These are phyloP conservation scores for rapeseed (Brassica napus) DNA, from an alignment of 345 rosid species.

Conservation along the genomic window DNA sequence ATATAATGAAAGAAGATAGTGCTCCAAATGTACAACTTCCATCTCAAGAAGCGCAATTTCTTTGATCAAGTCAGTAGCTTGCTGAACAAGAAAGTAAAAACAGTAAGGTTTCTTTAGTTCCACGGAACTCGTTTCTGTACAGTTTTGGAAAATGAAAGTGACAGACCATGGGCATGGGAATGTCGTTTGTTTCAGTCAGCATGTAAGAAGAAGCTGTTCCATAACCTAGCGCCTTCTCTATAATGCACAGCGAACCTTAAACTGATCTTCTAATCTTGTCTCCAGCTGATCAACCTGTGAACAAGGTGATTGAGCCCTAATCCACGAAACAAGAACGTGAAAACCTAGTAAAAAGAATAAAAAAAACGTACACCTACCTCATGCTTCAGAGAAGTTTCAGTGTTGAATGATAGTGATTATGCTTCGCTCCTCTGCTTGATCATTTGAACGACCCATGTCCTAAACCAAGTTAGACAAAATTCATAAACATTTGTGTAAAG, in stretches of 20 bases:
- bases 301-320: background rate
- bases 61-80: background rate
- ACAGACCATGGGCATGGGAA: background rate
- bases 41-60: background rate
- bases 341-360: background rate
- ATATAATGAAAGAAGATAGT: background rate
- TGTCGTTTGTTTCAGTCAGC: background rate
- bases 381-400: background rate
- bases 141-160: background rate
- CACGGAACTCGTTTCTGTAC: background rate
- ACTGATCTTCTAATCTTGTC: background rate
- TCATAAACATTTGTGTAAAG: background rate
- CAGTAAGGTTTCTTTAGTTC: background rate
- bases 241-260: slow-evolving; percentile 1
- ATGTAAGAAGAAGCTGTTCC: background rate
- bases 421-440: slow-evolving; percentile 2
- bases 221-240: background rate
- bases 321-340: background rate
- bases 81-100: background rate
- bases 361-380: background rate
- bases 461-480: background rate
- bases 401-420: background rate
- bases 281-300: background rate
- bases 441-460: background rate
- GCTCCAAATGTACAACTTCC: background rate